A percentile compares a stretch with the other conserved stretches of the same genome.
Evolutionary conservation across 805 yeast species (phyloP).

Genomic region (Candida suzukii): DNA sequence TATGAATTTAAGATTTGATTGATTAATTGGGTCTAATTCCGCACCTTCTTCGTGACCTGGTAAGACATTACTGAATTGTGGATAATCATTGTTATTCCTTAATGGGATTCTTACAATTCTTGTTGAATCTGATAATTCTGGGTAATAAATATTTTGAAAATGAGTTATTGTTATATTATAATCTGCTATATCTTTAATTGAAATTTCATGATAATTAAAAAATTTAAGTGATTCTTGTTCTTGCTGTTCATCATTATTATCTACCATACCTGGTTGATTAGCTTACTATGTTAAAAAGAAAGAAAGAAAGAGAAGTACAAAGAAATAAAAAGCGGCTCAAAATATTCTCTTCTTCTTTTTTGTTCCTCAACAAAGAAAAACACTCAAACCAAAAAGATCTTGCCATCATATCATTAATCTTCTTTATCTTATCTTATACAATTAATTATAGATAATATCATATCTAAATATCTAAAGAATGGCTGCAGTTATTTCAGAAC

Average conservation of each 20-base stretch:
- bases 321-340: too few relatives aligned
- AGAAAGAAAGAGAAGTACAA: too few relatives aligned
- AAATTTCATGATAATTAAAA: slow-evolving; percentile 65
- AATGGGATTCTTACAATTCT: slow-evolving; percentile 66
- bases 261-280: too few relatives aligned
- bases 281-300: too few relatives aligned
- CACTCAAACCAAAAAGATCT: too few relatives aligned
- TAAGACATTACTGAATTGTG: slow-evolving; percentile 44
- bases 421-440: too few relatives aligned
- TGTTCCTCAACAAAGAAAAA: too few relatives aligned
- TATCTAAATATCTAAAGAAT: neutral
- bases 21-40: slow-evolving; percentile 17
- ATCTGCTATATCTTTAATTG: slow-evolving; percentile 15
- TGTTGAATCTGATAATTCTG: slow-evolving; percentile 28
- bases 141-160: slow-evolving; percentile 52
- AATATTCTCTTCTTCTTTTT: too few relatives aligned
- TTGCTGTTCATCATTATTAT: neutral
- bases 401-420: too few relatives aligned
- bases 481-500: slow-evolving; percentile 21
- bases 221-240: neutral
- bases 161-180: slow-evolving; percentile 44
- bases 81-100: slow-evolving; percentile 33
- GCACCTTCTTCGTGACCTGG: slow-evolving; percentile 70
- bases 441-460: too few relatives aligned
- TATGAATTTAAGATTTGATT: slow-evolving; percentile 17